Percentiles rank a stretch among this genome's conserved stretches.
Evolutionary conservation across 2,329 filamentous ascomycete species (phyloP).

Genomic region (Metarhizium guizhouense): DNA sequence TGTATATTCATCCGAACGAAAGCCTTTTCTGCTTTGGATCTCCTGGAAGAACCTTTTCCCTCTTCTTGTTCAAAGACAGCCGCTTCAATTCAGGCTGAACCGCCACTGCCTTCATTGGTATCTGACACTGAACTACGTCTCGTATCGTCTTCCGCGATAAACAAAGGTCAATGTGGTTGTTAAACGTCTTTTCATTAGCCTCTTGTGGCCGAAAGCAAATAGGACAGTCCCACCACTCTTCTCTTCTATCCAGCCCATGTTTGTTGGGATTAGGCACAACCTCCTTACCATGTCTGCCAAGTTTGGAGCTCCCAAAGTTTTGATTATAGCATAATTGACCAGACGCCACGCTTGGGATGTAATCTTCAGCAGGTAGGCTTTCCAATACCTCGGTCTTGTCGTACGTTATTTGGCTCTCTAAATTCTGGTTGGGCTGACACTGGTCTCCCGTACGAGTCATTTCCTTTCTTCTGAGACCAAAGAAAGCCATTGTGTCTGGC

Average conservation of each 20-base stretch:
- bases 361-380: slow-evolving; percentile 60
- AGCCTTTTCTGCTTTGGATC: slow-evolving; percentile 45
- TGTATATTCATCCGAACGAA: slow-evolving; percentile 33
- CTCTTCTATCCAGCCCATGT: slow-evolving; percentile 18
- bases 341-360: slow-evolving; percentile 1
- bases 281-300: slow-evolving; percentile 39
- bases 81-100: slow-evolving; percentile 29
- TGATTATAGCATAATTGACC: background rate
- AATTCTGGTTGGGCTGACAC: slow-evolving; percentile 23
- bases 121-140: slow-evolving; percentile 60
- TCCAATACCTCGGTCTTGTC: slow-evolving; percentile 48
- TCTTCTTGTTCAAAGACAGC: slow-evolving; percentile 29
- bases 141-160: slow-evolving; percentile 79
- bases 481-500: slow-evolving; percentile 67
- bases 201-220: slow-evolving; percentile 72
- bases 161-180: slow-evolving; percentile 87
- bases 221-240: slow-evolving; percentile 73
- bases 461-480: slow-evolving; percentile 47
- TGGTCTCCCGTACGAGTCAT: slow-evolving; percentile 9
- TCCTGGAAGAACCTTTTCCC: slow-evolving; percentile 19
- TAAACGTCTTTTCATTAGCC: slow-evolving; percentile 70
- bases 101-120: slow-evolving; percentile 14
- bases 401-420: slow-evolving; percentile 12
- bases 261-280: slow-evolving; percentile 36
- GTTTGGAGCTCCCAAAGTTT: background rate